A percentile compares a stretch with the other conserved stretches of the same genome.
phyloP scores from a whole-genome alignment of 2,329 filamentous ascomycete species.

The Talaromyces amestolkiae region DNA sequence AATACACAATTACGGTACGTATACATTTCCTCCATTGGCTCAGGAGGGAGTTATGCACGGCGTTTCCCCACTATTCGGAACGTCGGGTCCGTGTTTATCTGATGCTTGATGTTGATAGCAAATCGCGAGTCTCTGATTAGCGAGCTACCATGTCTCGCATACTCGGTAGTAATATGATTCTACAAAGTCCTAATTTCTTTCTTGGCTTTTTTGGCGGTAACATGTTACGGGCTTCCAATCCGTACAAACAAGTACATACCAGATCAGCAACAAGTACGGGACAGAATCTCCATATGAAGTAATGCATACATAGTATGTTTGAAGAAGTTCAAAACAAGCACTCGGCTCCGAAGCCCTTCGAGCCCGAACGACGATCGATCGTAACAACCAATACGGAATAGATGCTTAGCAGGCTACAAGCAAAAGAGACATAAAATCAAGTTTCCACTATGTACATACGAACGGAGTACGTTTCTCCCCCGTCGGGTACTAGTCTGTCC shows the following conservation, averaged over 20 bases:
- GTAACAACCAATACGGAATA: background rate
- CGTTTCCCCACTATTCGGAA: background rate
- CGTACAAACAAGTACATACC: background rate
- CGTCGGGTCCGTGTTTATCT: background rate
- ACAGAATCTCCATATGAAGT: background rate
- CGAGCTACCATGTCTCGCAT: background rate
- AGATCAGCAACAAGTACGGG: background rate
- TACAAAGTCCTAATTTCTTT: background rate
- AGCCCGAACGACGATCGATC: background rate
- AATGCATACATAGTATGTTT: background rate
- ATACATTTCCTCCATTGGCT: background rate
- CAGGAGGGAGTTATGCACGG: background rate
- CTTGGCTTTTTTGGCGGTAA: background rate
- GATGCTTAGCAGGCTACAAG: background rate
- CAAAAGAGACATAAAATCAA: background rate
- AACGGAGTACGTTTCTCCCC: background rate
- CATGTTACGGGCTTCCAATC: background rate
- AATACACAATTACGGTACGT: background rate
- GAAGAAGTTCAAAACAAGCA: background rate
- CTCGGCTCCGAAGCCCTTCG: background rate
- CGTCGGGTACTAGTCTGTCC: background rate
- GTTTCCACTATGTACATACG: background rate
- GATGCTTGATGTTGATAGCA: background rate
- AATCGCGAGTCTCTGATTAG: background rate
- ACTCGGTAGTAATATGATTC: background rate